phyloP scores from a whole-genome alignment of 2,329 filamentous ascomycete species.

The Sporothrix globosa region DNA sequence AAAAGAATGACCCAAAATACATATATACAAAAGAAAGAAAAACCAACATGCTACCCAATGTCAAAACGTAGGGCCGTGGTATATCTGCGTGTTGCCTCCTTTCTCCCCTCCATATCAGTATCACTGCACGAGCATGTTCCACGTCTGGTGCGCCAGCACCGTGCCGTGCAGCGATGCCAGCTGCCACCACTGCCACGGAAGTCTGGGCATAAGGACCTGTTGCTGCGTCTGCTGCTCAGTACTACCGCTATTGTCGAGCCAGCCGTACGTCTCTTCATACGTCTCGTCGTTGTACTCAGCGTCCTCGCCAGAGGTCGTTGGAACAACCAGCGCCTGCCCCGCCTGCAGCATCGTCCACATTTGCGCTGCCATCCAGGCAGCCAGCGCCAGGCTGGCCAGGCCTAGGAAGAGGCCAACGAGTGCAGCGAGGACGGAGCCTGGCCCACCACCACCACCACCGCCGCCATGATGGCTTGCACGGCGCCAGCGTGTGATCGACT shows the following conservation, averaged over 20 bases:
- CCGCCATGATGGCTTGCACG: neutral
- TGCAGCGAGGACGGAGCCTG: conserved; percentile 5
- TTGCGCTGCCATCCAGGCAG: conserved; percentile 33
- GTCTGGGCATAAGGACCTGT: too few species aligned
- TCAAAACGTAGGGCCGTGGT: neutral
- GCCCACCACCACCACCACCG: too few species aligned
- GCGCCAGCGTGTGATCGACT: conserved; percentile 29
- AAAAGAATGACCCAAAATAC: neutral
- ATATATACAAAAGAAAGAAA: too few species aligned
- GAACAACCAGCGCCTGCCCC: neutral
- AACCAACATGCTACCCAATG: neutral
- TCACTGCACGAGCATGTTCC: conserved; percentile 29
- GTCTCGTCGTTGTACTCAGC: neutral
- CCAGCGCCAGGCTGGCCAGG: conserved; percentile 27
- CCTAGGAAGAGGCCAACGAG: conserved; percentile 30
- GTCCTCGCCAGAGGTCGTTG: neutral
- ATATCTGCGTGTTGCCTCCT: neutral
- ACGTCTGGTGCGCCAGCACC: conserved; percentile 32
- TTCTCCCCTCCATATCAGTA: neutral
- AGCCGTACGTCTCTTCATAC: neutral
- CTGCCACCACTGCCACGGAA: conserved; percentile 35
- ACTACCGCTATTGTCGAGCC: neutral
- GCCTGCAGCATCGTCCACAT: conserved; percentile 26
- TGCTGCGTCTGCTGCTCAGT: neutral
- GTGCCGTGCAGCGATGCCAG: conserved; percentile 33